Percentiles rank a stretch among this genome's conserved stretches.
phyloP scores from a whole-genome alignment of 495 filamentous ascomycete genomes.

The Penicillium dipodomyicola region DNA sequence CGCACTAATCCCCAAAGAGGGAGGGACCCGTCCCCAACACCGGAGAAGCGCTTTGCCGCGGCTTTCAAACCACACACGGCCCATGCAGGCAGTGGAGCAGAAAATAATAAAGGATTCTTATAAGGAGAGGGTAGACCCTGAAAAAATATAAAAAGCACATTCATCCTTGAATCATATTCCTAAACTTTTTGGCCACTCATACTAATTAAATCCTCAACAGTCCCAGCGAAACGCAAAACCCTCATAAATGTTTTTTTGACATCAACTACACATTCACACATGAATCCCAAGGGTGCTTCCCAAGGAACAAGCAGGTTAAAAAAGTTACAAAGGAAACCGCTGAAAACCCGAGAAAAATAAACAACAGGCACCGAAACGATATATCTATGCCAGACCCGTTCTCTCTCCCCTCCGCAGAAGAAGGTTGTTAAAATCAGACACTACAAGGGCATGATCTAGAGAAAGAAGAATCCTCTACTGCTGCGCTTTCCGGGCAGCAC shows the following conservation, averaged over 20 bases:
- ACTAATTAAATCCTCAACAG: slow-evolving; percentile 2
- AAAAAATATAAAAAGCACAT: background rate
- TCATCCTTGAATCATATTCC: background rate
- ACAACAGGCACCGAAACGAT: slow-evolving; percentile 17
- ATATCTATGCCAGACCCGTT: slow-evolving; percentile 19
- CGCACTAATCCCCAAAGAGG: slow-evolving; percentile 4
- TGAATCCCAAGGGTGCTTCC: background rate
- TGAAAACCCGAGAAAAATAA: slow-evolving; percentile 12
- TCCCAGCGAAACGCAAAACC: slow-evolving; percentile 3
- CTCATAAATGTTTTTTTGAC: slow-evolving; percentile 10
- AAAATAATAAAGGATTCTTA: background rate
- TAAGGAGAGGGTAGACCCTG: background rate
- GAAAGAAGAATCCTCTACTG: slow-evolving; percentile 16
- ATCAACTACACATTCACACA: slow-evolving; percentile 11
- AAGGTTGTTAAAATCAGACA: slow-evolving; percentile 5
- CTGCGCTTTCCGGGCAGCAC: slow-evolving; percentile 42
- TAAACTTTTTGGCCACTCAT: background rate
- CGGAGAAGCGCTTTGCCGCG: slow-evolving; percentile 14
- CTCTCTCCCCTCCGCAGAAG: background rate
- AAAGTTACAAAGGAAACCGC: slow-evolving; percentile 13
- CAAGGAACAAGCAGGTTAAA: slow-evolving; percentile 4
- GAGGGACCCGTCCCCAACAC: background rate
- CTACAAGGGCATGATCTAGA: slow-evolving; percentile 4
- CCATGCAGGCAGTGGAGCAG: slow-evolving; percentile 10
- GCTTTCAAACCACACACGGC: background rate